Conservation (phyloP, 306 rosid species). For the Luffa aegyptiaca region DNA sequence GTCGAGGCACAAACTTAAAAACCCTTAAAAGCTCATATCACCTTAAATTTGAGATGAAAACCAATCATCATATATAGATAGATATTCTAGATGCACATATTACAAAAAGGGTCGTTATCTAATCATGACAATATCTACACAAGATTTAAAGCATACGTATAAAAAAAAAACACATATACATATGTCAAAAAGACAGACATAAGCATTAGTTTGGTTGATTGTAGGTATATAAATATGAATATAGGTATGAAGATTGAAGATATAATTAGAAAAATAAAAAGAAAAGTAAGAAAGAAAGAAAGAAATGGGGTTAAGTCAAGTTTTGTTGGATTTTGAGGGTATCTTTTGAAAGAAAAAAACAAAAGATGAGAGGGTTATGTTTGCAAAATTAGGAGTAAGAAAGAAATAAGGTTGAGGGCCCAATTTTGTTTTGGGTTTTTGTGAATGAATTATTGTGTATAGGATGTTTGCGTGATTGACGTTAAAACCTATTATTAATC, state of each 20-base stretch:
- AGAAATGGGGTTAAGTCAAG: not conserved
- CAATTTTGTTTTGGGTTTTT: not conserved
- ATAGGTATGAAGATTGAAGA: not conserved
- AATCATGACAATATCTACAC: not conserved
- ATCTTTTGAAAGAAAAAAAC: not conserved
- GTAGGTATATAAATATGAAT: not conserved
- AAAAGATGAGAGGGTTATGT: not conserved
- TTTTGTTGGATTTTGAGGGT: not conserved
- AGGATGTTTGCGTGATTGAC: slow-evolving; percentile 16
- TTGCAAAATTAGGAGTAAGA: not conserved
- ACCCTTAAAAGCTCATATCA: too few species aligned
- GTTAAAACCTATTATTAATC: slow-evolving; percentile 9
- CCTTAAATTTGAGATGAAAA: too few species aligned
- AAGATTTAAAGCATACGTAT: not conserved
- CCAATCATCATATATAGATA: too few species aligned
- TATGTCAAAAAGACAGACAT: not conserved
- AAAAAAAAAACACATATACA: not conserved
- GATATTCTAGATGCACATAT: not conserved
- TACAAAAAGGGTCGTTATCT: not conserved
- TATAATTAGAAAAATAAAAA: not conserved
- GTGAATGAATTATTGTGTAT: not conserved
- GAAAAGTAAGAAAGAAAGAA: not conserved
- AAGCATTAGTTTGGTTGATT: not conserved
- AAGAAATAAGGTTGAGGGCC: not conserved
- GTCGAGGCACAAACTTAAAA: too few species aligned